Percentiles rank a stretch among this genome's conserved stretches.
Evolutionary conservation across 2,329 filamentous ascomycete species (phyloP).

Genomic region (Colletotrichum acutatum): DNA sequence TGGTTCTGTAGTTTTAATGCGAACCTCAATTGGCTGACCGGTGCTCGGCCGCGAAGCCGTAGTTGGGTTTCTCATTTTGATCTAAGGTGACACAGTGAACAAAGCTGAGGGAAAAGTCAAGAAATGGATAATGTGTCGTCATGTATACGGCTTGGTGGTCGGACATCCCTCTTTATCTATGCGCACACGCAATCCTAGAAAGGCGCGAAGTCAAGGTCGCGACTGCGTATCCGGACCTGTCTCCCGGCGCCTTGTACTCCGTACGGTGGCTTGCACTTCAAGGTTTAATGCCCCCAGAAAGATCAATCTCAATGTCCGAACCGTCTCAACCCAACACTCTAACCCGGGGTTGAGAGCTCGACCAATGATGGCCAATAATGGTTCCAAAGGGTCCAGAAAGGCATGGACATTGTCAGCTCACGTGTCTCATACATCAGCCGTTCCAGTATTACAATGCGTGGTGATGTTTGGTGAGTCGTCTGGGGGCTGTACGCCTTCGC

Average conservation of each 20-base stretch:
- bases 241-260: neutral
- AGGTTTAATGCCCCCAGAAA: neutral
- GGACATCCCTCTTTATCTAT: conserved; percentile 23
- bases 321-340: neutral
- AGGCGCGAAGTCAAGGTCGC: neutral
- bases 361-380: conserved; percentile 10
- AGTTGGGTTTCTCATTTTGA: conserved; percentile 17
- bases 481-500: neutral
- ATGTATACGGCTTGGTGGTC: neutral
- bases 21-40: neutral
- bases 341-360: neutral
- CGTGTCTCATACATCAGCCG: conserved; percentile 35
- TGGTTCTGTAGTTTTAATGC: neutral
- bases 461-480: conserved; percentile 4
- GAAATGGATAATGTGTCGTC: neutral
- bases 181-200: neutral
- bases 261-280: conserved; percentile 18
- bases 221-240: neutral
- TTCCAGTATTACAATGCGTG: conserved; percentile 25
- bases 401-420: conserved; percentile 19
- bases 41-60: neutral
- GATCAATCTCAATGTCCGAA: neutral
- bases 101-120: neutral
- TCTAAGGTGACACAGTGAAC: neutral
- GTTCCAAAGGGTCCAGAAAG: conserved; percentile 1